Conservation (phyloP, 495 filamentous ascomycete genomes). For the Neurospora tetraspora region DNA sequence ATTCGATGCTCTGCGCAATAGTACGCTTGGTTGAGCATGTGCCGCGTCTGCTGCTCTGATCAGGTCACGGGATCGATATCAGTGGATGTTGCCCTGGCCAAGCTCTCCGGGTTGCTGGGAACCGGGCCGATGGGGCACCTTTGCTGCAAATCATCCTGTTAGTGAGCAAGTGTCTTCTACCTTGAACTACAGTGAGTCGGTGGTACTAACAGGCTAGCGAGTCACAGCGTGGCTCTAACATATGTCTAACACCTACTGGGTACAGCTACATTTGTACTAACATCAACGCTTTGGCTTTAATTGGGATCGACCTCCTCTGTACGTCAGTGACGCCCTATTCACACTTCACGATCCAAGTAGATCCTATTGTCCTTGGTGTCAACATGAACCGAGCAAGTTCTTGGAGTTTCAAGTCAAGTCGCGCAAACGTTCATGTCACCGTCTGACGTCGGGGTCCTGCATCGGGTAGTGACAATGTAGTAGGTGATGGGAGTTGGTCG, state of each 20-base stretch:
- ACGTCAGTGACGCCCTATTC: not conserved
- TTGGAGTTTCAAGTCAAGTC: not conserved
- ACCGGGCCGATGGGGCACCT: not conserved
- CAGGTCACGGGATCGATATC: not conserved
- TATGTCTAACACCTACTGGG: fast-evolving
- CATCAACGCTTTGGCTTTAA: not conserved
- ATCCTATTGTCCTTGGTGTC: not conserved
- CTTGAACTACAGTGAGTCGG: not conserved
- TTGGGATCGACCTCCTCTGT: not conserved
- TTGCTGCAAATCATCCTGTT: not conserved
- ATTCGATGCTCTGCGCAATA: not conserved
- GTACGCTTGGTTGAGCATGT: not conserved
- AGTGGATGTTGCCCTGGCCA: not conserved
- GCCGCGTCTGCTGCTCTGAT: not conserved
- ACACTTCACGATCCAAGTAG: not conserved
- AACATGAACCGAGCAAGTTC: not conserved
- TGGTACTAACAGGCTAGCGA: not conserved
- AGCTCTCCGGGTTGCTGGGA: not conserved
- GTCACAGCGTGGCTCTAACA: not conserved
- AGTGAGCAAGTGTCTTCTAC: not conserved
- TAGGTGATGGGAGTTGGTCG: not conserved
- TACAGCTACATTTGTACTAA: not conserved
- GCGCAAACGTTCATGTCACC: not conserved
- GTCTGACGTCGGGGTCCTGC: not conserved
- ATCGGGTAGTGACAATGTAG: not conserved